A percentile compares a stretch with the other conserved stretches of the same genome.
phyloP scores from a whole-genome alignment of 208 protist species.

The Endotrypanum monterogeii region DNA sequence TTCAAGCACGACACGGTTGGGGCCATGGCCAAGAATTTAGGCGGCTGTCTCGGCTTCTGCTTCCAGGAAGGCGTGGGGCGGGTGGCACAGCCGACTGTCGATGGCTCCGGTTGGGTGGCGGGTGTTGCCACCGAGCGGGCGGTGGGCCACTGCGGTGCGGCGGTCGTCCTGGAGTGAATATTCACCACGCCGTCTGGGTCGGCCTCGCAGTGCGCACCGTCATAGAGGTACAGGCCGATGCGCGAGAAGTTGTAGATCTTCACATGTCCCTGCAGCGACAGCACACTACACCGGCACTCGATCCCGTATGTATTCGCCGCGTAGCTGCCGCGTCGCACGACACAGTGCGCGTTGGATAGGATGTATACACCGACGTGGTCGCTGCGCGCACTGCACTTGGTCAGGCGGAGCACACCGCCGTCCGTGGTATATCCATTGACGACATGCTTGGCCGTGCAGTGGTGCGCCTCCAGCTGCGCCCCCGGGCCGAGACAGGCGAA shows the following conservation, averaged over 20 bases:
- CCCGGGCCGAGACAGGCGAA: constrained; percentile 70
- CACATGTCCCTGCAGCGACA: constrained; percentile 67
- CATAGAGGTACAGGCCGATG: constrained; percentile 61
- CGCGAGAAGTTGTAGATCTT: constrained; percentile 66
- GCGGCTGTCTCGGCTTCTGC: not conserved
- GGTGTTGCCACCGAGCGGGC: not conserved
- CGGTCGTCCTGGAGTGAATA: constrained; percentile 31
- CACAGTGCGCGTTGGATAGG: constrained; percentile 58
- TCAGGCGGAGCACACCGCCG: constrained; percentile 46
- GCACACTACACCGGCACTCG: constrained; percentile 50
- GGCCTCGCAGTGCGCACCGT: constrained; percentile 39
- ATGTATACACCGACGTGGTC: constrained; percentile 73
- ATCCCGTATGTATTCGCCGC: constrained; percentile 58
- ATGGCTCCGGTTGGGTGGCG: not conserved
- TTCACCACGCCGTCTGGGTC: constrained; percentile 52
- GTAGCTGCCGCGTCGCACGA: constrained; percentile 59
- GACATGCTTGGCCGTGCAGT: constrained; percentile 60
- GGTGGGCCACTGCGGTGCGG: not conserved
- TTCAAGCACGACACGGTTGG: constrained; percentile 2
- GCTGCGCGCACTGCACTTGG: constrained; percentile 59
- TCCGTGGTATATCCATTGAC: constrained; percentile 78
- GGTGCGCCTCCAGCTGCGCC: constrained; percentile 49
- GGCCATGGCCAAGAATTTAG: not conserved
- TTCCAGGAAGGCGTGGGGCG: not conserved
- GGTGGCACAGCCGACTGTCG: not conserved